These are phyloP conservation scores for Maudiozyma humilis DNA, from an alignment of 1,139 yeast genomes.

Conservation along the genomic window DNA sequence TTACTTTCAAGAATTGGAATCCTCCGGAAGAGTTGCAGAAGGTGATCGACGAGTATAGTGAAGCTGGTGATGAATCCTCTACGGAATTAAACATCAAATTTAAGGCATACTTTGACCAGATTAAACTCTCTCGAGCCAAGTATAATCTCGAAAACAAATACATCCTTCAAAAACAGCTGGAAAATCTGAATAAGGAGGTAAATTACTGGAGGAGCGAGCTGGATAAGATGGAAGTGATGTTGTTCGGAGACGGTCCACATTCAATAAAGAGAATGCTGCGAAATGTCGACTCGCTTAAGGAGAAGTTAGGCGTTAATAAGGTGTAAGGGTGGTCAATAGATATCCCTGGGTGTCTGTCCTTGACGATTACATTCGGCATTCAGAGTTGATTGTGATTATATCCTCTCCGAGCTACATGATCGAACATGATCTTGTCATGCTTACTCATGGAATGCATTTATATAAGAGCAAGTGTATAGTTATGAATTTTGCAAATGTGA, in stretches of 20 bases:
- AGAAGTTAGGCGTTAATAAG: conserved; percentile 1
- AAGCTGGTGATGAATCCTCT: conserved; percentile 6
- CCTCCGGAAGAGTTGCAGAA: conserved; percentile 19
- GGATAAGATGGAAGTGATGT: conserved; percentile 25
- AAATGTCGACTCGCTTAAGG: conserved; percentile 8
- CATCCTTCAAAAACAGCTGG: conserved; percentile 19
- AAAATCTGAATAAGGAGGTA: conserved; percentile 22
- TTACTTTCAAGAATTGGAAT: conserved; percentile 19
- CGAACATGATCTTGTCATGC: too few species aligned
- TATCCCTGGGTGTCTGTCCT: too few species aligned
- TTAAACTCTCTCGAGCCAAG: conserved; percentile 28
- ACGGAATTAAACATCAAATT: conserved; percentile 12
- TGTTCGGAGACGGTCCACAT: conserved; percentile 28
- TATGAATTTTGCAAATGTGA: too few species aligned
- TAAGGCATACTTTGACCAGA: conserved; percentile 21
- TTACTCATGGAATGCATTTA: too few species aligned
- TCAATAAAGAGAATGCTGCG: conserved; percentile 25
- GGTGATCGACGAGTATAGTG: conserved; percentile 19
- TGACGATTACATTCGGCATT: too few species aligned
- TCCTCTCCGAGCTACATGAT: too few species aligned
- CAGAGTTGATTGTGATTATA: too few species aligned
- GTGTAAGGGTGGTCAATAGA: too few species aligned
- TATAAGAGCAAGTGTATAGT: too few species aligned
- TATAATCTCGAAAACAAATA: conserved; percentile 27
- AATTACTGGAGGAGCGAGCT: conserved; percentile 28